Base-by-base conservation (phyloP, 495 filamentous ascomycete genomes). In the Aspergillus taichungensis region DNA sequence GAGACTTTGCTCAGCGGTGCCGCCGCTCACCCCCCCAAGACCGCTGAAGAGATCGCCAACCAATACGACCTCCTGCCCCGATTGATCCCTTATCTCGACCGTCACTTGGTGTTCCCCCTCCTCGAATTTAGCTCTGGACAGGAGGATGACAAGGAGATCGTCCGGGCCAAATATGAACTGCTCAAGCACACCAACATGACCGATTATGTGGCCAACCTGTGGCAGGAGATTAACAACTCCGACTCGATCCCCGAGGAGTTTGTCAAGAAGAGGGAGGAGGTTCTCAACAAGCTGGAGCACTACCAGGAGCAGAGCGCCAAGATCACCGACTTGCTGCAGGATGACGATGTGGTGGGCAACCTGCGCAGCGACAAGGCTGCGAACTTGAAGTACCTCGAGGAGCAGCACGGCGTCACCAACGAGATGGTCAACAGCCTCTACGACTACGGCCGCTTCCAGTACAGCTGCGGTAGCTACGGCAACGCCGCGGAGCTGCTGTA, bases 161-260 rank as follows among this genome's bases (percentile, higher is more conserved):
- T 77, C 28, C 79, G 83, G 59, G 80, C 87, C 57, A 94, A 94
- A 63, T 95, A 88, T 63, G 81, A 88, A 64, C 78, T 98, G 28
- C 79, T 96, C 45, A 91, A 94, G 75, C 79, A 84, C 63, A 95
- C 92, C 45, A 94, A 97, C 73, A 98, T 98, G 92, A 88, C 81
- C 54, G 92, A 97, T 66, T 98, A 94, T 63, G 87, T 96, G 34
- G 87, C 88, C 52, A 82, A 82, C 50, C 72, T 98, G 56, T 86
- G 94, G 72, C 77, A 82, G 60, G 82, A 95, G 61, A 78, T 98
- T 51, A 78, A 95, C 67, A 74, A 84, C 52, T 78, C 85, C 45
- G 77, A 86, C 34, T 74, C 87, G 37, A 71, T 84, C 40, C 89
- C 92, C 14, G 75, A 83, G 43, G 89, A 97, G 64, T 95, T 88